Evolutionary conservation across 306 rosid genomes (phyloP).

Genomic region (Dalbergia cultrata): DNA sequence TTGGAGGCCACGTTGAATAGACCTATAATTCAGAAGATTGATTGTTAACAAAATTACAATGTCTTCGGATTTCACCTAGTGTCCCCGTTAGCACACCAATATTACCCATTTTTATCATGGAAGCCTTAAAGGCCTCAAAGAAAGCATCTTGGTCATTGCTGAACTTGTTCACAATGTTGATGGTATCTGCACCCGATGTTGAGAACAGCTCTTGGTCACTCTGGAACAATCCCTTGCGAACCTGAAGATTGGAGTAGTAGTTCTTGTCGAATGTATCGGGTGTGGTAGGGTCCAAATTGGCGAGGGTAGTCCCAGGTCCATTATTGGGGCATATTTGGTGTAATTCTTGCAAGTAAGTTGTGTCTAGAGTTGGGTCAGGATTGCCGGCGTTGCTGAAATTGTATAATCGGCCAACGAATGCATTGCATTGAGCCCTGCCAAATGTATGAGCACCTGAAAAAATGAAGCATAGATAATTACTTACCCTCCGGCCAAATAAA

Average conservation of each 20-base stretch:
- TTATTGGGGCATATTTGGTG: slow-evolving; percentile 31
- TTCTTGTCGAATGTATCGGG: slow-evolving; percentile 44
- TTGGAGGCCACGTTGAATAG: neutral
- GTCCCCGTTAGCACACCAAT: slow-evolving; percentile 41
- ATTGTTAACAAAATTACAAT: slow-evolving; percentile 50
- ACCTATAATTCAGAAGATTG: slow-evolving; percentile 28
- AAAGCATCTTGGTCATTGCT: slow-evolving; percentile 10
- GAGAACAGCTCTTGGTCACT: slow-evolving; percentile 14
- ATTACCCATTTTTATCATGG: slow-evolving; percentile 53
- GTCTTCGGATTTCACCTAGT: slow-evolving; percentile 46
- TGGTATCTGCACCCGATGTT: slow-evolving; percentile 40
- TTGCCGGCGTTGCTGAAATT: slow-evolving; percentile 34
- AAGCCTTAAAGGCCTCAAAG: slow-evolving; percentile 32
- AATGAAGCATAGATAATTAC: neutral
- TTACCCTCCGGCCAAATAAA: no score
- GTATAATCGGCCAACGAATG: slow-evolving; percentile 34
- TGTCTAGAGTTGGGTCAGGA: slow-evolving; percentile 48
- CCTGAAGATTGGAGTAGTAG: slow-evolving; percentile 49
- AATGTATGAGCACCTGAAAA: slow-evolving; percentile 57
- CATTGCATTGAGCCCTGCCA: slow-evolving; percentile 46
- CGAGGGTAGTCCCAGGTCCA: slow-evolving; percentile 22
- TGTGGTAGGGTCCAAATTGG: slow-evolving; percentile 40
- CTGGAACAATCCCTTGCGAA: slow-evolving; percentile 48
- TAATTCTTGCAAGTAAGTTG: slow-evolving; percentile 35
- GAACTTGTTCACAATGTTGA: slow-evolving; percentile 24